Percentiles rank a stretch among this genome's conserved stretches.
Conservation (phyloP, 1,139 yeast genomes). For the Sugiyamaella paludigena region DNA sequence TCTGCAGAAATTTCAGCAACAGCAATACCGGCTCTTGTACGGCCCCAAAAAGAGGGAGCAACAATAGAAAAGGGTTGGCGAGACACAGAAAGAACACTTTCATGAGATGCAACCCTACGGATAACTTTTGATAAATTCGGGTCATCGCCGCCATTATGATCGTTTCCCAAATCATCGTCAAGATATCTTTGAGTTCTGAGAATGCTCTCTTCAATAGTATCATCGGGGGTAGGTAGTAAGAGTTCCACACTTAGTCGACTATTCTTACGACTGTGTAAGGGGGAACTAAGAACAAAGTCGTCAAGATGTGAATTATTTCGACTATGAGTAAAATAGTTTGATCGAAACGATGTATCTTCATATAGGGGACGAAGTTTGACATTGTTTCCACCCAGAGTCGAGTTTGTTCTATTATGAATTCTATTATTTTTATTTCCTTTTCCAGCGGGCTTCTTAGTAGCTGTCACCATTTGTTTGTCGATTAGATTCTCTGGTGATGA, state of each 20-base stretch:
- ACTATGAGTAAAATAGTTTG: conserved; percentile 1
- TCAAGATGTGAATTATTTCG: background rate
- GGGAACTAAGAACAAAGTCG: conserved; percentile 8
- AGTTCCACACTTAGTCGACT: conserved; percentile 2
- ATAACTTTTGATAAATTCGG: conserved; percentile 1
- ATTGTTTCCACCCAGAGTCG: background rate
- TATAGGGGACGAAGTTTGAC: conserved; percentile 7
- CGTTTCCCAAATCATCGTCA: background rate
- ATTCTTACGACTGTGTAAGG: conserved; percentile 12
- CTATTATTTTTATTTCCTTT: conserved; percentile 1
- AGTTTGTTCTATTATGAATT: conserved; percentile 3
- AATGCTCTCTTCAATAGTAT: conserved; percentile 1
- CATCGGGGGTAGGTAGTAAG: background rate
- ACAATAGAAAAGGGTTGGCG: background rate
- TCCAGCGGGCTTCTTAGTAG: no score
- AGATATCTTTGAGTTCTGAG: background rate
- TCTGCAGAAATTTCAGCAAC: conserved; percentile 15
- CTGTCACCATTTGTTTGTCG: no score
- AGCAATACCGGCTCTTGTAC: conserved; percentile 6
- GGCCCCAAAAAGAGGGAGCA: conserved; percentile 7
- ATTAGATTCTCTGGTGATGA: no score
- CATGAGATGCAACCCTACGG: conserved; percentile 22
- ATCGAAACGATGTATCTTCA: conserved; percentile 7
- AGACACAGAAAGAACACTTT: conserved; percentile 19
- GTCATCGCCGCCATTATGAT: background rate